These are phyloP conservation scores for Agrocybe praecox DNA, from an alignment of 768 basidiomycete species.

Conservation along the genomic window DNA sequence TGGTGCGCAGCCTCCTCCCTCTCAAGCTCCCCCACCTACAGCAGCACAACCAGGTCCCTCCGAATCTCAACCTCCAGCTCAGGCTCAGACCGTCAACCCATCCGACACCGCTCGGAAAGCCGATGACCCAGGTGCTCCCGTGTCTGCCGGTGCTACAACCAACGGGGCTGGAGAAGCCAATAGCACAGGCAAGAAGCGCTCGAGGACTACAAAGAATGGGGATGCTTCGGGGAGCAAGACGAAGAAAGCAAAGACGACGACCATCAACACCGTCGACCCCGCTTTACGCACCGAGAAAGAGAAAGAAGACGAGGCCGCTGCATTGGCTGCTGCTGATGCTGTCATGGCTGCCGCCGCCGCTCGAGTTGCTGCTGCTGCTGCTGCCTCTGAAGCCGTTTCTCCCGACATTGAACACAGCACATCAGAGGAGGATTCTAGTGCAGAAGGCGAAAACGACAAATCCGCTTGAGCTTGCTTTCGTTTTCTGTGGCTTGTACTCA, in stretches of 20 bases:
- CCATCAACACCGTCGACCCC: background rate
- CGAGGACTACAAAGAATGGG: slow-evolving; percentile 28
- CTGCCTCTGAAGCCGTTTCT: background rate
- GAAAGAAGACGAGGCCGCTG: slow-evolving; percentile 10
- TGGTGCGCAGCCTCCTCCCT: slow-evolving; percentile 17
- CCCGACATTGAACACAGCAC: background rate
- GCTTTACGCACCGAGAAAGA: background rate
- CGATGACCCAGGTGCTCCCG: slow-evolving; percentile 10
- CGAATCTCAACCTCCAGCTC: slow-evolving; percentile 16
- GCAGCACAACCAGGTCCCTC: slow-evolving; percentile 15
- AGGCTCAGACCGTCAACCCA: slow-evolving; percentile 29
- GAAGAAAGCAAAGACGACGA: slow-evolving; percentile 29
- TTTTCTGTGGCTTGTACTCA: slow-evolving; percentile 5
- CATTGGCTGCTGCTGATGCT: slow-evolving; percentile 4
- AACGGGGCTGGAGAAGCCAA: slow-evolving; percentile 16
- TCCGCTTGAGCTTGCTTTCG: slow-evolving; percentile 5
- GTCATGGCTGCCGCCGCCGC: slow-evolving; percentile 1
- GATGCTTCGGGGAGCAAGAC: slow-evolving; percentile 33
- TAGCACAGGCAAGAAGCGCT: slow-evolving; percentile 25
- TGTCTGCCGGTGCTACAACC: background rate
- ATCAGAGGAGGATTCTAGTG: background rate
- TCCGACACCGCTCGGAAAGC: slow-evolving; percentile 29
- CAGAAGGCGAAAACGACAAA: slow-evolving; percentile 1
- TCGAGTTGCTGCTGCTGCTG: background rate
- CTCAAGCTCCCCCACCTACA: slow-evolving; percentile 14